Evolutionary conservation across 176 grass and related monocot genomes (phyloP).

Genomic region (Carex littledalei): DNA sequence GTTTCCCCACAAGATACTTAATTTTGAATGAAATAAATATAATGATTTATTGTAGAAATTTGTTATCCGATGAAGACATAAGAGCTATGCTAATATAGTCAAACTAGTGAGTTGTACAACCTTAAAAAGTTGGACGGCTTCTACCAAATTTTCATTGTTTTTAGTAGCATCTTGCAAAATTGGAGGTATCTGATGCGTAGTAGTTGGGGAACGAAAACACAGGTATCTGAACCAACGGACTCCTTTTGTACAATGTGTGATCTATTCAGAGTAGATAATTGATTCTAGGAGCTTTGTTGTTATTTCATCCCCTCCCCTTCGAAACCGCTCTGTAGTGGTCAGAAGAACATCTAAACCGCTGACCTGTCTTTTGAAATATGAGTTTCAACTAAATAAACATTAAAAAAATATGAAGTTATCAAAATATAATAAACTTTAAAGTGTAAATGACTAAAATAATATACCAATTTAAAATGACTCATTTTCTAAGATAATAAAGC

Average conservation of each 20-base stretch:
- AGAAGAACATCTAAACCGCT: slow-evolving; percentile 90
- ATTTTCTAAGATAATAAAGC: background rate
- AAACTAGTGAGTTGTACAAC: no score
- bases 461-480: background rate
- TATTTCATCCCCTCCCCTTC: slow-evolving; percentile 58
- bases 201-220: slow-evolving; percentile 28
- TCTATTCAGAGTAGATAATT: slow-evolving; percentile 78
- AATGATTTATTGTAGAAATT: no score
- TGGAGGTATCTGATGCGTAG: background rate
- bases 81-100: no score
- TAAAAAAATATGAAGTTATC: background rate
- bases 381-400: background rate
- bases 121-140: background rate
- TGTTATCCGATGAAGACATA: no score
- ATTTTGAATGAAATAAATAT: no score
- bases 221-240: slow-evolving; percentile 86
- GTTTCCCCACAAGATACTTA: no score
- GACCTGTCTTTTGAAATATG: slow-evolving; percentile 35
- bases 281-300: slow-evolving; percentile 68
- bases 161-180: slow-evolving; percentile 6
- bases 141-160: slow-evolving; percentile 7
- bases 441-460: background rate
- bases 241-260: slow-evolving; percentile 75
- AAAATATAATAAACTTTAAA: background rate
- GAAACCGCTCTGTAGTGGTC: slow-evolving; percentile 83